Evolutionary conservation across 306 rosid genomes (phyloP), one percentile per base, ranked within the genome.

Genomic region (Crotalaria pallida): DNA sequence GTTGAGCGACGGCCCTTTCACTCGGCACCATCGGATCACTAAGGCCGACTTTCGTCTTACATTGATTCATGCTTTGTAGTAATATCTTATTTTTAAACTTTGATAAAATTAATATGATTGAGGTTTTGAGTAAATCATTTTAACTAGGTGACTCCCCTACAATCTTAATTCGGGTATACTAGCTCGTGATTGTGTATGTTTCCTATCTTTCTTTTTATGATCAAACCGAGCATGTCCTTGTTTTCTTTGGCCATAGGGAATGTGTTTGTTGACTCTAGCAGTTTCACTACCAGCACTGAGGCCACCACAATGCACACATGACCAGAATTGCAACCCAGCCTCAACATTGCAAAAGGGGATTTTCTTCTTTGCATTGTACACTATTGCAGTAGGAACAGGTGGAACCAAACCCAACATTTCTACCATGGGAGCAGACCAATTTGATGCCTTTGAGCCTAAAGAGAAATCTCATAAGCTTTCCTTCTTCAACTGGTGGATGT

Each of bases 361-460:
- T 13, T 88, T 92, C 81, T 89, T 73, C 68, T 38, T 72, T 65
- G 96, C 96, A 11, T 49, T 90, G 27, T 90, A 89, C 78, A 82
- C 67, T 13, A 77, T 88, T 31, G 96, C 95, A 60, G 0, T 77
- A 19, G 98, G 96, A 72, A 86, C 91, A 5, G 96, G 91, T 0
- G 98, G 98, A 3, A 92, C 96, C 63, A 92, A 90, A 68, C 86
- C 98, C 72, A 89, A 90, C 85, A 85, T 92, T 60, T 88, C 96
- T 7, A 89, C 98, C 19, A 87, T 92, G 91, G 96, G 96, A 3
- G 98, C 98, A 0, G 96, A 92, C 57, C 98, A 89, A 62, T 89
- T 92, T 59, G 98, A 92, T 36, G 89, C 86, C 26, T 88, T 80
- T 24, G 92, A 89, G 29, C 88, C 88, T 0, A 88, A 85, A 13